Percentiles rank a stretch among this genome's conserved stretches.
Evolutionary conservation across 1,284 basidiomycete genomes (phyloP).

Genomic region (Irpex sp.): DNA sequence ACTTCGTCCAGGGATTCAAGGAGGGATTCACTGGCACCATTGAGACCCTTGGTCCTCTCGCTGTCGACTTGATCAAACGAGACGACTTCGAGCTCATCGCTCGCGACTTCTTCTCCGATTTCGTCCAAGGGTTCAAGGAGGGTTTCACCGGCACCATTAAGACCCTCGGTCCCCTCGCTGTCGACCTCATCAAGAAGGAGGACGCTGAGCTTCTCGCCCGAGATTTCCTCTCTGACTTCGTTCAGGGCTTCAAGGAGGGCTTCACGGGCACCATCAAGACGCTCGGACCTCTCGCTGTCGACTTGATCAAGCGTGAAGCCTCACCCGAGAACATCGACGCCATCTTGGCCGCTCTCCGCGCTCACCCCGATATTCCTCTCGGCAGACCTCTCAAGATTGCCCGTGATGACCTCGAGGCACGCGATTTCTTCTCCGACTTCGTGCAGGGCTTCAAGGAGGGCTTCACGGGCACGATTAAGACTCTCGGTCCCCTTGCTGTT

Average conservation of each 20-base stretch:
- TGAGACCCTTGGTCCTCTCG: constrained; percentile 6
- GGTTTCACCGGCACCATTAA: constrained; percentile 8
- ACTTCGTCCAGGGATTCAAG: constrained; percentile 8
- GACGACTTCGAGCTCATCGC: constrained; percentile 8
- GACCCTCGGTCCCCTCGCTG: not conserved
- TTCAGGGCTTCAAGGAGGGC: constrained; percentile 6
- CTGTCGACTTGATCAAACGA: not conserved
- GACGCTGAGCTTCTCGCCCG: constrained; percentile 3
- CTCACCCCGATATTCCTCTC: not conserved
- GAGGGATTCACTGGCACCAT: constrained; percentile 7
- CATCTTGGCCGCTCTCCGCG: not conserved
- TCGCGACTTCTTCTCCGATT: constrained; percentile 8
- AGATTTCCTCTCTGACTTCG: not conserved
- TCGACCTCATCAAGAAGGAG: constrained; percentile 2
- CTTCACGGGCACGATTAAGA: constrained; percentile 6
- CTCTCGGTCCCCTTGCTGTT: not conserved
- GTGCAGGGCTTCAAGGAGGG: constrained; percentile 8
- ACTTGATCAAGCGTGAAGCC: not conserved
- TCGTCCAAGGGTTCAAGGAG: constrained; percentile 5
- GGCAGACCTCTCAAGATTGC: not conserved
- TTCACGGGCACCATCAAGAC: constrained; percentile 4
- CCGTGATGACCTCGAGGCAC: not conserved
- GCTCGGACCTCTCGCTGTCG: not conserved
- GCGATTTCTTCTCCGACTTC: constrained; percentile 4
- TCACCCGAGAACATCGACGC: too few relatives aligned